phyloP scores from a whole-genome alignment of 2,329 filamentous ascomycete species.

The Remersonia thermophila region DNA sequence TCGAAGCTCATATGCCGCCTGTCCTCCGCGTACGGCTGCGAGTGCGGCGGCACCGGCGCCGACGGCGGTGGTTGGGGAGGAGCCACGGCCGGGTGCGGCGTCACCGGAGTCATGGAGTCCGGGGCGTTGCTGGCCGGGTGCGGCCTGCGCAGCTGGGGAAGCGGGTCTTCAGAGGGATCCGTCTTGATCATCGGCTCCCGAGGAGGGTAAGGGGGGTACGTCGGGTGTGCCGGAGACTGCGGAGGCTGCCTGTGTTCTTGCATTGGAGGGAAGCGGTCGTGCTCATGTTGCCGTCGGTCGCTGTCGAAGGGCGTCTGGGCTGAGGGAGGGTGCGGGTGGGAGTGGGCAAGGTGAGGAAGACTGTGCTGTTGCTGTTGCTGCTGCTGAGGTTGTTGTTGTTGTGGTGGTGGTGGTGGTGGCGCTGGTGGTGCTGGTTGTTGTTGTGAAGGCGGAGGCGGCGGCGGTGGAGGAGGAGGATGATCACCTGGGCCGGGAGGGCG shows the following conservation, averaged over 20 bases:
- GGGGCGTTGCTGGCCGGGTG: constrained; percentile 30
- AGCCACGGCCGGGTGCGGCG: constrained; percentile 23
- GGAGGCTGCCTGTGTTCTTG: constrained; percentile 38
- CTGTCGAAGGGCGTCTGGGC: constrained; percentile 26
- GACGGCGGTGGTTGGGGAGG: background rate
- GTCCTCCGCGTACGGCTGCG: constrained; percentile 33
- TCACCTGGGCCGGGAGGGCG: constrained; percentile 23
- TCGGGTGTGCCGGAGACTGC: constrained; percentile 21
- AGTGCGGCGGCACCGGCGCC: constrained; percentile 14
- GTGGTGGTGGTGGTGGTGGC: constrained; percentile 16
- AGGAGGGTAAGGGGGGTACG: constrained; percentile 28
- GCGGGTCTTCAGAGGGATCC: constrained; percentile 34
- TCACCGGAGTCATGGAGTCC: constrained; percentile 24
- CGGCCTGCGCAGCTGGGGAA: constrained; percentile 35
- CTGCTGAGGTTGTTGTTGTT: constrained; percentile 9
- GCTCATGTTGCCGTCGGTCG: constrained; percentile 46
- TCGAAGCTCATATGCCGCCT: constrained; percentile 44
- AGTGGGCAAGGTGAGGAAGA: constrained; percentile 13
- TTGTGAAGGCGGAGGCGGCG: constrained; percentile 14
- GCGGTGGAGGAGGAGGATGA: constrained; percentile 14
- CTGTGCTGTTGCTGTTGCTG: constrained; percentile 15
- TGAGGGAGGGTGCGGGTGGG: constrained; percentile 12
- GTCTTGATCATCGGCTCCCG: constrained; percentile 45
- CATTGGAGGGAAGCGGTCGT: constrained; percentile 41
- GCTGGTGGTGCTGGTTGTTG: constrained; percentile 17